phyloP scores from a whole-genome alignment of 768 basidiomycete species.

The Tulasnella sp. region DNA sequence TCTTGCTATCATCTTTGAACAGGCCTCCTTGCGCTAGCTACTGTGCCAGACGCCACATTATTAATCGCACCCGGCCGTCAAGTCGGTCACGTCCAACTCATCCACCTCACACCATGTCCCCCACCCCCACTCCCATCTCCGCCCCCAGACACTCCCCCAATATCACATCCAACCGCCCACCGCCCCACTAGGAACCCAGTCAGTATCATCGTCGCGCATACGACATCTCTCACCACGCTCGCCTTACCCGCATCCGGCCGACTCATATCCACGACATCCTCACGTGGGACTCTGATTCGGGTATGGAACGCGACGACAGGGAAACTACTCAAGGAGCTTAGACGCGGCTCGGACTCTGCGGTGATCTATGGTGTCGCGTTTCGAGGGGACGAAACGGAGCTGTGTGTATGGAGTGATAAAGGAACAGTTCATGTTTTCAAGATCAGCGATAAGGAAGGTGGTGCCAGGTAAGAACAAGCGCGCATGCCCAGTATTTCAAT shows the following conservation, averaged over 20 bases:
- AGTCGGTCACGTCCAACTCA: constrained; percentile 75
- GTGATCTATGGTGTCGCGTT: constrained; percentile 87
- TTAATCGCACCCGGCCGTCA: constrained; percentile 78
- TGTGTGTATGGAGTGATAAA: constrained; percentile 92
- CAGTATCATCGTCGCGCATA: constrained; percentile 77
- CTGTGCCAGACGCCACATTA: constrained; percentile 64
- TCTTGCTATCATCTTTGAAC: constrained; percentile 18
- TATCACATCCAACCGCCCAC: constrained; percentile 25
- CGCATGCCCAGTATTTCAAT: background rate
- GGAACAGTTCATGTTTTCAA: constrained; percentile 88
- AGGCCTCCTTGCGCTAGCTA: constrained; percentile 75
- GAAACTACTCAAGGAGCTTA: constrained; percentile 64
- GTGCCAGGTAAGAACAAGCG: constrained; percentile 10
- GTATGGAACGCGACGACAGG: constrained; percentile 73
- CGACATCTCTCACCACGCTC: constrained; percentile 64
- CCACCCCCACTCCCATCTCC: constrained; percentile 39
- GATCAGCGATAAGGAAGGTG: constrained; percentile 26
- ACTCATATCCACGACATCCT: constrained; percentile 73
- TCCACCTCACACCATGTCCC: constrained; percentile 72
- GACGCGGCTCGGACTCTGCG: constrained; percentile 81
- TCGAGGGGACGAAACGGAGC: constrained; percentile 70
- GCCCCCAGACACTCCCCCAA: background rate
- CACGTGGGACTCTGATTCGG: constrained; percentile 72
- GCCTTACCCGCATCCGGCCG: constrained; percentile 67
- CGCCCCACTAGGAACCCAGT: constrained; percentile 51